phyloP scores from a whole-genome alignment of 2,329 filamentous ascomycete genomes.

The Fusarium decemcellulare region DNA sequence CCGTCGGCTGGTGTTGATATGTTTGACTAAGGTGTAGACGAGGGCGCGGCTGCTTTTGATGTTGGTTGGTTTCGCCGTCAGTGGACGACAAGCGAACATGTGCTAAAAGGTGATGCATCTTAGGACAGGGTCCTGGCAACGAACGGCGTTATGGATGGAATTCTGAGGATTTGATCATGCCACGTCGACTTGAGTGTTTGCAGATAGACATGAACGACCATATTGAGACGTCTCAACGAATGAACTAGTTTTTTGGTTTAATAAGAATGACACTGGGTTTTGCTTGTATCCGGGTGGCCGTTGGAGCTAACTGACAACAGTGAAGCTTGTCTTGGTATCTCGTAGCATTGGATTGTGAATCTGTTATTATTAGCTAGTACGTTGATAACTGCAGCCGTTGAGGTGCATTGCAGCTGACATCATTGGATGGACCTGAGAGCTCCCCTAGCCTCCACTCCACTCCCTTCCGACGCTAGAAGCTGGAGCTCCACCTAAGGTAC shows the following conservation, averaged over 20 bases:
- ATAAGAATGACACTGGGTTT: slow-evolving; percentile 31
- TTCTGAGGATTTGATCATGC: slow-evolving; percentile 38
- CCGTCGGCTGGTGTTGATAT: slow-evolving; percentile 34
- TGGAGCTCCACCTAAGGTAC: slow-evolving; percentile 41
- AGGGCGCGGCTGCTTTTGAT: neutral
- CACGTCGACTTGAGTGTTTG: slow-evolving; percentile 41
- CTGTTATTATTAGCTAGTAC: neutral
- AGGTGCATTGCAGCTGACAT: slow-evolving; percentile 10
- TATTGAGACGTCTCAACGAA: slow-evolving; percentile 43
- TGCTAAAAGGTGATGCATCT: slow-evolving; percentile 29
- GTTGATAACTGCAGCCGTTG: neutral
- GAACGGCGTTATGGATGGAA: slow-evolving; percentile 43
- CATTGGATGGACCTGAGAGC: slow-evolving; percentile 25
- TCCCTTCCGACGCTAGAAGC: slow-evolving; percentile 15
- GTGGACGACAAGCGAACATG: neutral
- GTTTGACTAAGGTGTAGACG: slow-evolving; percentile 27
- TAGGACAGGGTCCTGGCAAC: slow-evolving; percentile 29
- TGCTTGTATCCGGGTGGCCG: slow-evolving; percentile 4
- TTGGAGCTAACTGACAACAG: slow-evolving; percentile 22
- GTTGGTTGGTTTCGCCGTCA: neutral
- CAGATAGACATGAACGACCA: slow-evolving; percentile 44
- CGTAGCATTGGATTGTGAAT: no score
- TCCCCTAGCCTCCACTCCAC: slow-evolving; percentile 30
- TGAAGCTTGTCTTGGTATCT: slow-evolving; percentile 22
- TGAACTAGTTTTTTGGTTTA: slow-evolving; percentile 42